Evolutionary conservation across 1,284 basidiomycete genomes (phyloP).

Genomic region (Naganishia albida): DNA sequence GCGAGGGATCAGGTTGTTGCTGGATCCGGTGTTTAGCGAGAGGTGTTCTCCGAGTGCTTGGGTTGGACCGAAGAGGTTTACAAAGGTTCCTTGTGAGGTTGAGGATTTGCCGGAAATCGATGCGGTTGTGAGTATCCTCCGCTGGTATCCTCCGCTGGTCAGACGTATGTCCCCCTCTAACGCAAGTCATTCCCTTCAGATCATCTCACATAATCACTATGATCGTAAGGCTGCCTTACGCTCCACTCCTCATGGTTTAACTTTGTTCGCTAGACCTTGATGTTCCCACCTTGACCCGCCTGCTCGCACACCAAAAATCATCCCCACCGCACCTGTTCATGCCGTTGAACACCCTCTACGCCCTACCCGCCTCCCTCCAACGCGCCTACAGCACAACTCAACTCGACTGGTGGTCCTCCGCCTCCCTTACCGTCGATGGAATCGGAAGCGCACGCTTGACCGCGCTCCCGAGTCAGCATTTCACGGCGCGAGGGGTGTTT

Average conservation of each 20-base stretch:
- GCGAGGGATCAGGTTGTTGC: slow-evolving; percentile 66
- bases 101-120: slow-evolving; percentile 67
- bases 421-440: slow-evolving; percentile 53
- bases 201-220: slow-evolving; percentile 66
- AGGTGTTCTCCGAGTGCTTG: slow-evolving; percentile 63
- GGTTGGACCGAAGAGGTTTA: slow-evolving; percentile 63
- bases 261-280: slow-evolving; percentile 56
- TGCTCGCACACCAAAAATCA: slow-evolving; percentile 50
- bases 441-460: slow-evolving; percentile 55
- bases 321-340: slow-evolving; percentile 63
- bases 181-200: slow-evolving; percentile 28
- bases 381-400: slow-evolving; percentile 58
- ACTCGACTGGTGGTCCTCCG: slow-evolving; percentile 71
- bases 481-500: slow-evolving; percentile 57
- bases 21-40: slow-evolving; percentile 70
- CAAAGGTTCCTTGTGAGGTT: slow-evolving; percentile 63
- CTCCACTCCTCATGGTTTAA: not conserved
- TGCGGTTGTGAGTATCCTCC: slow-evolving; percentile 60
- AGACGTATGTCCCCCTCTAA: no score
- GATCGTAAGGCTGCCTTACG: slow-evolving; percentile 58
- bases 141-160: not conserved
- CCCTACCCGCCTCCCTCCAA: slow-evolving; percentile 56
- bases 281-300: slow-evolving; percentile 58
- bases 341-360: slow-evolving; percentile 62
- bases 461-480: slow-evolving; percentile 59